phyloP scores from a whole-genome alignment of 495 filamentous ascomycete genomes.

The Rhypophila decipiens region DNA sequence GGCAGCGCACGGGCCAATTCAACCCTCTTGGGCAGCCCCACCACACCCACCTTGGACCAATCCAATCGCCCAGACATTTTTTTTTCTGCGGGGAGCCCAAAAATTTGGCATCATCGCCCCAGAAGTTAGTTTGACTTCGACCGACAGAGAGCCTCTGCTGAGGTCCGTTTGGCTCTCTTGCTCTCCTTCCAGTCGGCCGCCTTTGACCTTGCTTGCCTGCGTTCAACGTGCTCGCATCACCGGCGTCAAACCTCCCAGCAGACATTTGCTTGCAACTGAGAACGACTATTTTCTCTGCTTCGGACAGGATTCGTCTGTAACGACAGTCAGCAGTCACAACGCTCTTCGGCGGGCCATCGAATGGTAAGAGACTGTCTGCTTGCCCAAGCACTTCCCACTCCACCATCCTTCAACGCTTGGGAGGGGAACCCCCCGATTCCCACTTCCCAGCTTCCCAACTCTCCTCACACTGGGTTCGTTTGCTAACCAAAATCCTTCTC shows the following conservation, averaged over 20 bases:
- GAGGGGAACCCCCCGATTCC: no score
- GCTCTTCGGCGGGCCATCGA: background rate
- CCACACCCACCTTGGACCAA: slow-evolving; percentile 11
- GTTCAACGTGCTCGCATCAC: slow-evolving; percentile 10
- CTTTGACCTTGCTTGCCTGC: slow-evolving; percentile 1
- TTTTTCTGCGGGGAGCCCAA: slow-evolving; percentile 27
- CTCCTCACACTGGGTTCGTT: no score
- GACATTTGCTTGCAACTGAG: background rate
- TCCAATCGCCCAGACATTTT: slow-evolving; percentile 10
- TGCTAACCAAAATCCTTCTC: no score
- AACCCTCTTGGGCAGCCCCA: slow-evolving; percentile 1
- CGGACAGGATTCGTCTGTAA: no score
- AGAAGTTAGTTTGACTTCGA: slow-evolving; percentile 8
- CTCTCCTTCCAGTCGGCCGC: background rate
- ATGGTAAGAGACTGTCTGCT: no score
- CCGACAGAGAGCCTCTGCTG: background rate
- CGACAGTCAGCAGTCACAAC: slow-evolving; percentile 2
- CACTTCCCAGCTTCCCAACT: no score
- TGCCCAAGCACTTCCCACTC: no score
- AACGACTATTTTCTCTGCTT: background rate
- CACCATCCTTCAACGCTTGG: no score
- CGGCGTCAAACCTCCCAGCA: slow-evolving; percentile 7
- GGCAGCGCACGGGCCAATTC: background rate
- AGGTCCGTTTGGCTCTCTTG: background rate
- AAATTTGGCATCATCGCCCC: slow-evolving; percentile 25